A percentile compares a stretch with the other conserved stretches of the same genome.
phyloP scores from a whole-genome alignment of 2,329 filamentous ascomycete species.

The Colletotrichum salicis region DNA sequence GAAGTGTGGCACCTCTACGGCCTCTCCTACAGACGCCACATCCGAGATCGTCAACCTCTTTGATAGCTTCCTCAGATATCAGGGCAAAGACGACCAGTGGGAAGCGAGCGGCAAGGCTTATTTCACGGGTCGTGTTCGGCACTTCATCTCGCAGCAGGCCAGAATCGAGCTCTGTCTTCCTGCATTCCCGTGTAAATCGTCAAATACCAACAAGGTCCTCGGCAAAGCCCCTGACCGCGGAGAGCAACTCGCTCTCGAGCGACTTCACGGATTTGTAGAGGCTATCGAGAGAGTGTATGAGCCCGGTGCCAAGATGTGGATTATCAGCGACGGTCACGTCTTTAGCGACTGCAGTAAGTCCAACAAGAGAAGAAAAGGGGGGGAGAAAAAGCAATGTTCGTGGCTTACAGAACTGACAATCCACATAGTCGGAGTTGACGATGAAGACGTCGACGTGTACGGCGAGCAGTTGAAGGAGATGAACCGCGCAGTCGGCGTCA shows the following conservation, averaged over 20 bases:
- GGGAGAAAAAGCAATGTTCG: not conserved
- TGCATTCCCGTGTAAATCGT: slow-evolving; percentile 53
- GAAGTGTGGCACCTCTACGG: not conserved
- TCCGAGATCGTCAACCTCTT: slow-evolving; percentile 37
- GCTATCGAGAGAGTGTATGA: slow-evolving; percentile 44
- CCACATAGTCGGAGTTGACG: slow-evolving; percentile 52
- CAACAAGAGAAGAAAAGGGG: not conserved
- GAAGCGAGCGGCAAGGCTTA: slow-evolving; percentile 34
- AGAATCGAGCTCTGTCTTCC: slow-evolving; percentile 46
- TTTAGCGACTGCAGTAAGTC: slow-evolving; percentile 53
- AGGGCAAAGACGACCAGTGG: slow-evolving; percentile 40
- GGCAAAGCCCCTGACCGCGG: slow-evolving; percentile 47
- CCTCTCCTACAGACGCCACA: not conserved
- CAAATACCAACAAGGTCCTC: slow-evolving; percentile 47
- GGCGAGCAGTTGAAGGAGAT: slow-evolving; percentile 49
- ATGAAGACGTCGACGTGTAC: slow-evolving; percentile 53
- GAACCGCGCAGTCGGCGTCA: slow-evolving; percentile 43
- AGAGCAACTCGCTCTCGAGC: slow-evolving; percentile 46
- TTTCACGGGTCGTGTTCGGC: slow-evolving; percentile 38
- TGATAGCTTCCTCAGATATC: slow-evolving; percentile 40
- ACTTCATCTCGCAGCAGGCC: slow-evolving; percentile 39
- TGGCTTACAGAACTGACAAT: not conserved
- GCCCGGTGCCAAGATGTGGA: slow-evolving; percentile 47
- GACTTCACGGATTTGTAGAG: slow-evolving; percentile 44
- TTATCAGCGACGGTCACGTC: slow-evolving; percentile 54